These are phyloP conservation scores for Boletus tomentosulus DNA, from an alignment of 768 basidiomycete genomes.

Conservation along the genomic window DNA sequence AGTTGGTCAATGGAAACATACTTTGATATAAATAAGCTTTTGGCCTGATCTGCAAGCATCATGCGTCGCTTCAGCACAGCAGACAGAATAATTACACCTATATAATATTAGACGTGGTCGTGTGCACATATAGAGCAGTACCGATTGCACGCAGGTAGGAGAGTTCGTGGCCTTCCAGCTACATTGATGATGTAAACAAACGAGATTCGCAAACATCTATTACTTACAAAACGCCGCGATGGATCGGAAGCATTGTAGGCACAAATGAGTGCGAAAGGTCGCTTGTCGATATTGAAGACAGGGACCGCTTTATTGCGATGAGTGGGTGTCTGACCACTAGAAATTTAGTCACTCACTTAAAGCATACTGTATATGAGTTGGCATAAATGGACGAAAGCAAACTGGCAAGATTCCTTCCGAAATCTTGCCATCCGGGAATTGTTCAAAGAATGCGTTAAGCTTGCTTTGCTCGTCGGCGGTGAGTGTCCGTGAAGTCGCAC, in stretches of 20 bases:
- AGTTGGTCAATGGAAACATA: constrained; percentile 30
- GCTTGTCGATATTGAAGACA: constrained; percentile 89
- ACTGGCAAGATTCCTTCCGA: constrained; percentile 82
- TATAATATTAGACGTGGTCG: constrained; percentile 2
- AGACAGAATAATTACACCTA: constrained; percentile 87
- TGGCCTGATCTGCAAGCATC: constrained; percentile 93
- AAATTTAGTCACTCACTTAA: constrained; percentile 53
- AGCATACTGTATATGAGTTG: constrained; percentile 78
- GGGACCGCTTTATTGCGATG: constrained; percentile 63
- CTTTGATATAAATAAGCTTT: constrained; percentile 91
- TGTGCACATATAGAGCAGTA: constrained; percentile 18
- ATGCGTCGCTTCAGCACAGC: constrained; percentile 90
- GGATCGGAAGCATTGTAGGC: constrained; percentile 86
- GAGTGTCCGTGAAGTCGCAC: constrained; percentile 52
- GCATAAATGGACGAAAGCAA: constrained; percentile 81
- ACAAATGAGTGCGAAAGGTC: constrained; percentile 86
- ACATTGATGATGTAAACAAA: constrained; percentile 9
- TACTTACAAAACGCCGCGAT: constrained; percentile 71
- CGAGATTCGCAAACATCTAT: neutral
- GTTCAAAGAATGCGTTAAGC: constrained; percentile 72
- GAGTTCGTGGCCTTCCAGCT: constrained; percentile 86
- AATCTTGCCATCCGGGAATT: constrained; percentile 81
- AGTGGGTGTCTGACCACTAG: constrained; percentile 3
- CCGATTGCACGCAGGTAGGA: constrained; percentile 92
- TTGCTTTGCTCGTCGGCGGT: constrained; percentile 68